Percentiles rank a stretch among this genome's conserved stretches.
Conservation (phyloP, 257 asterid genomes). For the Solanum lycopersicoides region DNA sequence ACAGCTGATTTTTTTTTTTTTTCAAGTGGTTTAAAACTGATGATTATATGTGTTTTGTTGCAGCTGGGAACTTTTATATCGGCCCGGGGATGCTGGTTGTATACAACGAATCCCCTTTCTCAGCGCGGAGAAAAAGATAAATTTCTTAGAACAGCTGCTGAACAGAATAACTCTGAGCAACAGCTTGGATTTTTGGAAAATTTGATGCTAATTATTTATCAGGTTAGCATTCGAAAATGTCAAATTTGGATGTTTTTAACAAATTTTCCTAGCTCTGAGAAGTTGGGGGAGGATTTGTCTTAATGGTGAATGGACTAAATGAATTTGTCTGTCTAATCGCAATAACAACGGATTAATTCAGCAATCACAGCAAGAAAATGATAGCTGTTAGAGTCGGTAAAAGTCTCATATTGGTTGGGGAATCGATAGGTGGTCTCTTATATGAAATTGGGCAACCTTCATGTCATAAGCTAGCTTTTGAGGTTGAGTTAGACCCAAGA, state of each 20-base stretch:
- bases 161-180: slow-evolving; percentile 19
- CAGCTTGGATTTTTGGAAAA: slow-evolving; percentile 34
- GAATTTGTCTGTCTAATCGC: not conserved
- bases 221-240: slow-evolving; percentile 17
- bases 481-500: not conserved
- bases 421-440: not conserved
- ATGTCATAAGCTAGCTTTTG: not conserved
- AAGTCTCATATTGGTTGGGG: not conserved
- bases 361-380: not conserved
- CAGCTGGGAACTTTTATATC: slow-evolving; percentile 67
- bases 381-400: not conserved
- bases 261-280: not conserved
- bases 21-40: not conserved
- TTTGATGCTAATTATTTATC: slow-evolving; percentile 42
- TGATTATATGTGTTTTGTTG: not conserved
- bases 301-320: not conserved
- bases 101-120: slow-evolving; percentile 5
- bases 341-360: not conserved
- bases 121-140: slow-evolving; percentile 23
- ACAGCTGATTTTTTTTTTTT: not conserved
- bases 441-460: not conserved
- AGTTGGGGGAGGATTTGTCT: not conserved
- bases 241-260: not conserved
- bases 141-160: slow-evolving; percentile 18
- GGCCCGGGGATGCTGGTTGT: slow-evolving; percentile 40